These are phyloP conservation scores for Pythium monospermum DNA, from an alignment of 352 stramenopile species.

Conservation along the genomic window DNA sequence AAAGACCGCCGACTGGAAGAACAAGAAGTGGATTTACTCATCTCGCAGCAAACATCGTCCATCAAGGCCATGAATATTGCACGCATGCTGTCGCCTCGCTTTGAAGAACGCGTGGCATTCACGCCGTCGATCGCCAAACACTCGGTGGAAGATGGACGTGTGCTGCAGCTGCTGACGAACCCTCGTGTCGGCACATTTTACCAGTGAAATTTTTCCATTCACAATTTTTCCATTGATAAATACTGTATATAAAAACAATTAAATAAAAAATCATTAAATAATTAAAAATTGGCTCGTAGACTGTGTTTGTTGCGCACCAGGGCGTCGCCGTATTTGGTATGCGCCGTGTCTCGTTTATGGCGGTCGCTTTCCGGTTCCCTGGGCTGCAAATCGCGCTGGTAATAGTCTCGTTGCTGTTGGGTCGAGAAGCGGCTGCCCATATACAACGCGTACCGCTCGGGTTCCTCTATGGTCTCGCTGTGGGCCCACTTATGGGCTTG, in stretches of 20 bases:
- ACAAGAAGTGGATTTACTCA: conserved; percentile 48
- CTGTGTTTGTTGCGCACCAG: conserved; percentile 47
- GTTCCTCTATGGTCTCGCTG: conserved; percentile 26
- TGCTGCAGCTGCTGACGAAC: conserved; percentile 53
- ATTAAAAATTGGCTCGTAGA: conserved; percentile 52
- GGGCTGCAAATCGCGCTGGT: conserved; percentile 36
- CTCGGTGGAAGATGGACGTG: conserved; percentile 51
- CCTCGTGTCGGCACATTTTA: conserved; percentile 62
- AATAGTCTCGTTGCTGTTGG: conserved; percentile 57
- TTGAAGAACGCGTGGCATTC: conserved; percentile 57
- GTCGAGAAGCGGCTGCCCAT: conserved; percentile 52
- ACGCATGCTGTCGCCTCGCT: conserved; percentile 68
- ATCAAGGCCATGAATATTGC: conserved; percentile 81
- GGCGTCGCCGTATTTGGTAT: conserved; percentile 73
- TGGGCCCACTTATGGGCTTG: conserved; percentile 45
- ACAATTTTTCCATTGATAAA: no score
- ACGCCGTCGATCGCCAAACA: conserved; percentile 40
- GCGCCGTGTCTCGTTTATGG: conserved; percentile 38
- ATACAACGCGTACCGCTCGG: conserved; percentile 47
- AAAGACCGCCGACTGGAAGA: conserved; percentile 40
- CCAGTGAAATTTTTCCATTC: conserved; percentile 27
- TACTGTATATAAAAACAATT: no score
- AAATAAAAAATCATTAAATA: no score
- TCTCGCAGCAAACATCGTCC: conserved; percentile 66
- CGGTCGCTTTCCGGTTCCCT: conserved; percentile 42